Conservation (phyloP, 2,329 filamentous ascomycete genomes). For the Fusarium concolor region DNA sequence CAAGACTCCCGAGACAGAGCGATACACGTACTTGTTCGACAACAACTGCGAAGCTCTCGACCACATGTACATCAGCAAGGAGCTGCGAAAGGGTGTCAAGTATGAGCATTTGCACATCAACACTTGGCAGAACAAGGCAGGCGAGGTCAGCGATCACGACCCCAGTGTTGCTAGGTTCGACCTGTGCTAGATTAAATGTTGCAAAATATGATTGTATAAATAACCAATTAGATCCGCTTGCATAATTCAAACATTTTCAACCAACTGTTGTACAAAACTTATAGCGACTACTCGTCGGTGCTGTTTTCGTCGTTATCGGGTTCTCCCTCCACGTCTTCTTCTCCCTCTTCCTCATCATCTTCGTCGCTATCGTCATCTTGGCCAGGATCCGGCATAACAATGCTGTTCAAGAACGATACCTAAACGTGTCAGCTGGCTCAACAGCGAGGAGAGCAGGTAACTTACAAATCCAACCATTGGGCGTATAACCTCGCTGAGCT, state of each 20-base stretch:
- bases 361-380: conserved; percentile 57
- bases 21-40: conserved; percentile 78
- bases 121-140: conserved; percentile 70
- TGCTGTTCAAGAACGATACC: conserved; percentile 77
- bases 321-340: conserved; percentile 25
- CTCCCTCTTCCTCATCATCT: conserved; percentile 52
- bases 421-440: conserved; percentile 48
- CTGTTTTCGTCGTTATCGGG: conserved; percentile 14
- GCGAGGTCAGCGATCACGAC: conserved; percentile 75
- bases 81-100: conserved; percentile 57
- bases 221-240: conserved; percentile 10
- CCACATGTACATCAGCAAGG: conserved; percentile 74
- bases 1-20: conserved; percentile 63
- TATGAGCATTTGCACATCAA: conserved; percentile 79
- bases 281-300: conserved; percentile 15
- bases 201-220: conserved; percentile 9
- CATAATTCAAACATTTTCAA: neutral
- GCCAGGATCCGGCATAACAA: conserved; percentile 77
- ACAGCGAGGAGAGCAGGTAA: neutral
- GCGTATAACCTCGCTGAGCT: conserved; percentile 72
- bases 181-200: conserved; percentile 58
- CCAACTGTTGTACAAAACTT: neutral
- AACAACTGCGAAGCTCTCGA: conserved; percentile 77
- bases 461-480: conserved; percentile 85
- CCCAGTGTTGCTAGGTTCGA: conserved; percentile 73